These are phyloP conservation scores for Penicillium desertorum DNA, from an alignment of 495 filamentous ascomycete species.

Conservation along the genomic window DNA sequence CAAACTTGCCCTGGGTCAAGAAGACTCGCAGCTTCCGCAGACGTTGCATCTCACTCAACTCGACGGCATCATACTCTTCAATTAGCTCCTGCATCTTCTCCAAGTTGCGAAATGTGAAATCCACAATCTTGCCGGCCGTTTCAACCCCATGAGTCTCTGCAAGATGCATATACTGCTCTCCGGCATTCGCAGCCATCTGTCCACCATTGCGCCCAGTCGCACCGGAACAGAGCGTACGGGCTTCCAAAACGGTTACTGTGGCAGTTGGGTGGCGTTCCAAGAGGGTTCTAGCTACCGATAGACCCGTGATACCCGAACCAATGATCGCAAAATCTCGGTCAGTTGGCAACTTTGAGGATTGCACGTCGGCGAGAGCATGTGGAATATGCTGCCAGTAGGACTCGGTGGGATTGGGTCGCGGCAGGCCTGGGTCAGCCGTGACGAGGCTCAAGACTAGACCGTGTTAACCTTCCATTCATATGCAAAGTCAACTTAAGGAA, in stretches of 20 bases:
- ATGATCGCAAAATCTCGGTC: constrained; percentile 61
- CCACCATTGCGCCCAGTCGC: constrained; percentile 65
- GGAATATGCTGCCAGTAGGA: constrained; percentile 73
- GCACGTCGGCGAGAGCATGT: constrained; percentile 53
- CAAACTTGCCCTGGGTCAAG: constrained; percentile 25
- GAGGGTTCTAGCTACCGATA: constrained; percentile 58
- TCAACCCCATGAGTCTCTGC: constrained; percentile 23
- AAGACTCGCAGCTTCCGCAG: constrained; percentile 35
- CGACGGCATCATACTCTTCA: constrained; percentile 25
- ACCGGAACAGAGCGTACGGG: constrained; percentile 75
- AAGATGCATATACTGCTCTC: constrained; percentile 34
- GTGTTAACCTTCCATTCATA: constrained; percentile 5
- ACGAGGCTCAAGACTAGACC: constrained; percentile 21
- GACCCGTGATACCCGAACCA: constrained; percentile 69
- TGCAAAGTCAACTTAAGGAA: neutral
- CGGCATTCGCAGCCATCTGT: constrained; percentile 37
- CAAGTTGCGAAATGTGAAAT: constrained; percentile 33
- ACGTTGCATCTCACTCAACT: constrained; percentile 28
- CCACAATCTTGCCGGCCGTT: constrained; percentile 31
- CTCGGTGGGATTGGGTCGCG: constrained; percentile 56
- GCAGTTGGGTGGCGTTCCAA: constrained; percentile 35
- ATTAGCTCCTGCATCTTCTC: constrained; percentile 31
- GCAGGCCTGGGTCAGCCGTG: constrained; percentile 43
- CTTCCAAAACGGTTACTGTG: constrained; percentile 56
- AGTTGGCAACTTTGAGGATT: constrained; percentile 45